Base-by-base conservation (phyloP, 2,329 filamentous ascomycete species). In the Colletotrichum viniferum region DNA sequence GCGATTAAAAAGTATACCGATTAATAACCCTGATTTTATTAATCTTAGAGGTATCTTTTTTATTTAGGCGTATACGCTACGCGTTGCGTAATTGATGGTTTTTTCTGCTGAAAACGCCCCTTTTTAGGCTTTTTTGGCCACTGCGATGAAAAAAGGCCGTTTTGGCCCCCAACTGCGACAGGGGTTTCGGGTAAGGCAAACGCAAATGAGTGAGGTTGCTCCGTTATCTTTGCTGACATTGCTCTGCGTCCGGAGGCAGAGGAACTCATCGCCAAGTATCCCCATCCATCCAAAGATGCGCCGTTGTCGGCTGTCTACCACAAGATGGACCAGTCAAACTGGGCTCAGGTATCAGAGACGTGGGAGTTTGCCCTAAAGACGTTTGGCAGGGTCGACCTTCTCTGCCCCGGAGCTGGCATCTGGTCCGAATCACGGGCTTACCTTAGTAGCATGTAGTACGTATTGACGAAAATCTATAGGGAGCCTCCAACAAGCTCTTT, bases 271-370 rank as follows among this genome's bases (percentile, higher is more conserved):
- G 56, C 72, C 26, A 73, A 74, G 21, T 77, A 72, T 61, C 70
- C 77, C 18, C 69, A 73, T 24, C 69, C 76, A 3, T 43, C 69
- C 56, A 28, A 34, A 26, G 62, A 36, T 32, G 66, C 21, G 13
- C n/a, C 6, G 63, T 78, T 83, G 0, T 80, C 82, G 6, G 85
- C 83, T 5, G 26, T 71, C 13, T 83, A 79, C 61, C 77, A 79
- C 66, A 79, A 81, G 74, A 79, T 78, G 14, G 78, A 81, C 30
- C 70, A 83, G 14, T 78, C 79, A 48, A 78, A 81, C 43, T 79
- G 77, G 78, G 38, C 73, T 4, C 77, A 81, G 61, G 80, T 83
- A 32, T 77, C 73, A 1, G 24, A 69, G 4, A 43, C 80, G 0
- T 82, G 79, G 79, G 73, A 79, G 5, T 71, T 66, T 1, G 58